Evolutionary conservation across 2,329 filamentous ascomycete genomes (phyloP), one percentile per base, ranked within the genome.

Genomic region (Aspergillus sp.): DNA sequence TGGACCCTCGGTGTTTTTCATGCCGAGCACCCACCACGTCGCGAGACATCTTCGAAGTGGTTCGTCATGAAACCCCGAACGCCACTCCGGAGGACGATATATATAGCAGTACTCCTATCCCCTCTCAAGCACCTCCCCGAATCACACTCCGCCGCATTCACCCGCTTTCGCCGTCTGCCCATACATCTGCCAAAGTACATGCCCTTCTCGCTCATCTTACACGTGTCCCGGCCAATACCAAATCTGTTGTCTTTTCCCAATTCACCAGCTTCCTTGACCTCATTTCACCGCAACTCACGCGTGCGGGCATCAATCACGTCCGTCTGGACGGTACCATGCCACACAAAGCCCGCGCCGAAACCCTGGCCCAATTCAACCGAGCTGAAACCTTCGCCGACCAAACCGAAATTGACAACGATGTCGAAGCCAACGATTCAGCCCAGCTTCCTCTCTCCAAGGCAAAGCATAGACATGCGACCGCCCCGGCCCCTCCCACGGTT

Each of bases 221-320:
- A 45, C 79, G 81, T 1, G 78, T 96, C 7, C 87, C 89, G n/a
- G 85, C 88, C 0, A 81, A 76, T 5, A 90, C 89, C 52, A 98
- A 97, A 77, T 92, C 91, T 0, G 93, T 98, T 21, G 89, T 99
- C 32, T 99, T 99, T 78, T 95, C 91, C 59, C 95, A 99, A 76
- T 99, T 99, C 76, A 99, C 95, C 0, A 96, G 93, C 0, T 99
- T 98, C 75, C 86, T 99, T 67, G 89, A 92, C 65, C 86, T 99
- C 12, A 96, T 99, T 64, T 89, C 92, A 65, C 91, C 92, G 0
- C 91, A 92, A 0, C 84, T 99, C 3, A 74, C 80, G 1, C 85
- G 87, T 45, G 87, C 88, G 13, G 88, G 89, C 41, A 91, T 99
- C 70, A 82, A 84, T 0, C 91, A 89, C 71, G 82, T 98, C n/a